Conservation (phyloP, 2,329 filamentous ascomycete species). For the Diaporthe sp. region DNA sequence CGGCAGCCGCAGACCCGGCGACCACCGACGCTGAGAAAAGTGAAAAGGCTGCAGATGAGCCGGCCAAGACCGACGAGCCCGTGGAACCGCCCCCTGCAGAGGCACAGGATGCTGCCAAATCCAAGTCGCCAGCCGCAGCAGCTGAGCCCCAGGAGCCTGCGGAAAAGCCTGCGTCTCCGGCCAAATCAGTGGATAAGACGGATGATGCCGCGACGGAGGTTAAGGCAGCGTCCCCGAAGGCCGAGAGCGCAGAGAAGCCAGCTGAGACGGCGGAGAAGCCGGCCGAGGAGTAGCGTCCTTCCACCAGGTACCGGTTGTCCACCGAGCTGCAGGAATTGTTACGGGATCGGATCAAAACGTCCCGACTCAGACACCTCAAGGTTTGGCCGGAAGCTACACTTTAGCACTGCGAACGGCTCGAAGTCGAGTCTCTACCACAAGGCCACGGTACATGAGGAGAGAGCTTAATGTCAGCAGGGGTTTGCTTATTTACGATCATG, state of each 20-base stretch:
- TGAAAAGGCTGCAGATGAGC: conserved; percentile 40
- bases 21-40: conserved; percentile 43
- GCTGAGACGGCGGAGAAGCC: conserved; percentile 1
- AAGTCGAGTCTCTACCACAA: background rate
- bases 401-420: background rate
- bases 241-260: conserved; percentile 13
- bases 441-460: no score
- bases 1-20: conserved; percentile 47
- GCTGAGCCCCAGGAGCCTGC: conserved; percentile 43
- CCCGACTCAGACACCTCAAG: no score
- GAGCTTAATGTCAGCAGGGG: background rate
- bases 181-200: conserved; percentile 17
- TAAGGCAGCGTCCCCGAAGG: conserved; percentile 5
- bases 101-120: background rate
- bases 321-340: background rate
- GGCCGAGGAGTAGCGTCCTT: conserved; percentile 3
- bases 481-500: conserved; percentile 5
- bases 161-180: conserved; percentile 42
- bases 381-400: background rate
- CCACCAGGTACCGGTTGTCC: no score
- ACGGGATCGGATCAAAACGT: background rate
- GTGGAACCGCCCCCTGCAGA: background rate
- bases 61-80: conserved; percentile 42
- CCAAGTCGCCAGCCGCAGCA: conserved; percentile 10
- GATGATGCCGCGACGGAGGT: conserved; percentile 17